These are phyloP conservation scores for Fusarium sp. DNA, from an alignment of 2,329 filamentous ascomycete species.

Conservation along the genomic window DNA sequence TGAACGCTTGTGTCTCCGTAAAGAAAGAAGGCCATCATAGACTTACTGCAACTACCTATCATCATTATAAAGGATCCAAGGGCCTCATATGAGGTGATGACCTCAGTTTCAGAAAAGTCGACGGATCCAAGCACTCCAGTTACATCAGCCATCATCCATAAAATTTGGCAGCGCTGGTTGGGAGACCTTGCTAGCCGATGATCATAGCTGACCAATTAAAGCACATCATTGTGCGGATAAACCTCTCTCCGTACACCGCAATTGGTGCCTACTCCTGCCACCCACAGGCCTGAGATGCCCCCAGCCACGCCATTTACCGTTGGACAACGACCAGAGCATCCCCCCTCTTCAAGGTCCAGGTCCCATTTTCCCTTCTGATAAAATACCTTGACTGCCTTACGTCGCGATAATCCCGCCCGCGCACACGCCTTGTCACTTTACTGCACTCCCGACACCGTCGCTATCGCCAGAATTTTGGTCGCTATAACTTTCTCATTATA, in stretches of 20 bases:
- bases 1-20: background rate
- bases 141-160: slow-evolving; percentile 11
- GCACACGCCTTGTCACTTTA: slow-evolving; percentile 36
- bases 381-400: slow-evolving; percentile 32
- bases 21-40: background rate
- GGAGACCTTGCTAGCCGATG: slow-evolving; percentile 7
- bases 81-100: background rate
- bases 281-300: slow-evolving; percentile 33
- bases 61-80: background rate
- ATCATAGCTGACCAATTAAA: slow-evolving; percentile 4
- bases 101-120: slow-evolving; percentile 4
- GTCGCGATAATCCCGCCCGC: slow-evolving; percentile 38
- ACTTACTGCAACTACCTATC: background rate
- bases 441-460: slow-evolving; percentile 38
- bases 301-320: slow-evolving; percentile 54
- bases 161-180: slow-evolving; percentile 17
- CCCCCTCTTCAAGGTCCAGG: slow-evolving; percentile 41
- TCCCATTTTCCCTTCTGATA: slow-evolving; percentile 44
- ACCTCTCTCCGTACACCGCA: background rate
- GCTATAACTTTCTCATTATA: slow-evolving; percentile 32
- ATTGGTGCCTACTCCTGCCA: slow-evolving; percentile 6
- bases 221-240: rapidly evolving
- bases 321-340: slow-evolving; percentile 43
- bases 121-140: slow-evolving; percentile 13
- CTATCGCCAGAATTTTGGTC: slow-evolving; percentile 37